Evolutionary conservation across 176 grass and related monocot species (phyloP).

Genomic region (Musa troglodytarum): DNA sequence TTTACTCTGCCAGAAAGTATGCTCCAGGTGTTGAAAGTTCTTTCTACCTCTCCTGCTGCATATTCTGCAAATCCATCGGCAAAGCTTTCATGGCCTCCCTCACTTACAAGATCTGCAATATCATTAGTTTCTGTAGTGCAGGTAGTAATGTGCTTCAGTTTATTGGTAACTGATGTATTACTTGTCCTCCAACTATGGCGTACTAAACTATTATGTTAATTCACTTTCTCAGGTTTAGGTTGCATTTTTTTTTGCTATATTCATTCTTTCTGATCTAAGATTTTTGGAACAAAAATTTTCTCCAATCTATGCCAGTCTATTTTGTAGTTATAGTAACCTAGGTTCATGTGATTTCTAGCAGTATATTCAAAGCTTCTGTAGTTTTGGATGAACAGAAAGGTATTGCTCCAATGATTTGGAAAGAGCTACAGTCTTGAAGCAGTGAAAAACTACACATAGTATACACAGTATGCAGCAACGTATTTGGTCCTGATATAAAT

Average conservation of each 20-base stretch:
- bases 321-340: neutral
- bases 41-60: slow-evolving; percentile 76
- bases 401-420: neutral
- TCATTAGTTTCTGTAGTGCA: slow-evolving; percentile 94
- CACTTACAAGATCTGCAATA: slow-evolving; percentile 69
- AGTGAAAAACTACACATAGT: neutral
- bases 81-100: slow-evolving; percentile 62
- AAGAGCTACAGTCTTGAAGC: neutral
- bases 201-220: neutral
- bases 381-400: too few species aligned
- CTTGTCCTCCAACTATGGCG: neutral
- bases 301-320: neutral
- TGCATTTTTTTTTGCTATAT: neutral
- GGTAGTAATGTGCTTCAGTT: slow-evolving; percentile 29
- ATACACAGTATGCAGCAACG: neutral
- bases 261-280: neutral
- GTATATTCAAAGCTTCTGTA: too few species aligned
- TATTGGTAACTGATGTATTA: slow-evolving; percentile 6
- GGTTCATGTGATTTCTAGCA: too few species aligned
- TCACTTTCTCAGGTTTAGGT: neutral
- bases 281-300: neutral
- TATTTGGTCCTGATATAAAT: neutral
- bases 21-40: slow-evolving; percentile 69
- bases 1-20: slow-evolving; percentile 1
- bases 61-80: slow-evolving; percentile 78